phyloP scores from a whole-genome alignment of 179 eudicot species.

The Pouteria campechiana region DNA sequence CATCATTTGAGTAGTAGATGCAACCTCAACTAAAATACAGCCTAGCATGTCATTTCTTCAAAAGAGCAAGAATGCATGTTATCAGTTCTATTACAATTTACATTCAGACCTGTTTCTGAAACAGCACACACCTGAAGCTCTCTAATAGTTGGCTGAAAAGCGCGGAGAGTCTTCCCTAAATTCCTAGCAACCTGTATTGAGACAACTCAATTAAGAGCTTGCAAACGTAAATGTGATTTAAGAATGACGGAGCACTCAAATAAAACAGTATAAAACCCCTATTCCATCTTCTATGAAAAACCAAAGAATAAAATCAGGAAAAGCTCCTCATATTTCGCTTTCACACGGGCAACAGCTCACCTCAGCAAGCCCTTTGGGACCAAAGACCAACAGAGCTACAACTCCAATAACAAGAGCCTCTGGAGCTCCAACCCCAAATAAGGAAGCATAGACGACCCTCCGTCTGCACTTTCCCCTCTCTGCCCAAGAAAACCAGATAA shows the following conservation, averaged over 20 bases:
- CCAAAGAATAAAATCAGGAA: neutral
- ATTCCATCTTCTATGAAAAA: neutral
- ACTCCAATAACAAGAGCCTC: conserved; percentile 97
- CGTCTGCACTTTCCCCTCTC: conserved; percentile 46
- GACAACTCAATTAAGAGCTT: neutral
- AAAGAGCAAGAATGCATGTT: too few relatives aligned
- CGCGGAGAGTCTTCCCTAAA: conserved; percentile 81
- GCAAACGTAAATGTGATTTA: neutral
- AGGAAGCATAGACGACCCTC: conserved; percentile 64
- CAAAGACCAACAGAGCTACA: conserved; percentile 90
- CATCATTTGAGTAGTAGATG: too few relatives aligned
- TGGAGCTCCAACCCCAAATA: conserved; percentile 97
- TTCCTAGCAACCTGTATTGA: conserved; percentile 75
- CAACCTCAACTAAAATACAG: too few relatives aligned
- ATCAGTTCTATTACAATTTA: too few relatives aligned
- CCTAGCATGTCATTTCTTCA: too few relatives aligned
- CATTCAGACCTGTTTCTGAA: too few relatives aligned
- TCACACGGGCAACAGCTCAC: conserved; percentile 16
- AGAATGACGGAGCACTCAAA: neutral
- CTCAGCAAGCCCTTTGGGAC: conserved; percentile 99
- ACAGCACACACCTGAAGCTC: conserved; percentile 95
- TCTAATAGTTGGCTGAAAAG: conserved; percentile 85
- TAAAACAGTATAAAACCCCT: neutral
- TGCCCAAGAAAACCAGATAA: conserved; percentile 18
- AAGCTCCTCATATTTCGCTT: neutral